A percentile compares a stretch with the other conserved stretches of the same genome.
phyloP scores from a whole-genome alignment of 2,329 filamentous ascomycete genomes.

The Tricladium varicosporioides region DNA sequence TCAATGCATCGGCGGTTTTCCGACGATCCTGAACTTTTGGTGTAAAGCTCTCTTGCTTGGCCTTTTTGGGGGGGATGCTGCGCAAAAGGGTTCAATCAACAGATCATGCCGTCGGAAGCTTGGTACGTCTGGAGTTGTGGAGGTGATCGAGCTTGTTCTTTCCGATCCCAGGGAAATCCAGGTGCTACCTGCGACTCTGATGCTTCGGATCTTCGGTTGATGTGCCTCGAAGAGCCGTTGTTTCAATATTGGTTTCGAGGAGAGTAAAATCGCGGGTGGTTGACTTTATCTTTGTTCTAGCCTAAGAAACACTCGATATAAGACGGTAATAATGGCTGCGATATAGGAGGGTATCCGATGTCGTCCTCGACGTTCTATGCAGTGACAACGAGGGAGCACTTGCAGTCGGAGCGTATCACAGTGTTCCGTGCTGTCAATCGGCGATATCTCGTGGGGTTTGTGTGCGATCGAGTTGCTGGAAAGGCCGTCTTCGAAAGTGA shows the following conservation, averaged over 20 bases:
- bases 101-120: background rate
- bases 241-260: conserved; percentile 8
- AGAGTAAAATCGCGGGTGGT: background rate
- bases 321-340: conserved; percentile 7
- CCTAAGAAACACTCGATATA: conserved; percentile 1
- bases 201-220: background rate
- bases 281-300: conserved; percentile 10
- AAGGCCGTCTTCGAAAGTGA: background rate
- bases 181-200: conserved; percentile 3
- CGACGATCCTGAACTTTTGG: background rate
- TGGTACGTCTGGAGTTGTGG: background rate
- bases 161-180: background rate
- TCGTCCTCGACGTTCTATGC: conserved; percentile 4
- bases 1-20: conserved; percentile 16
- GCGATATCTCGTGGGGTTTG: conserved; percentile 3
- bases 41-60: background rate
- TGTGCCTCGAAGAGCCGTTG: background rate
- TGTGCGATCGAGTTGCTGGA: conserved; percentile 3
- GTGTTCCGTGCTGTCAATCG: conserved; percentile 17
- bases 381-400: conserved; percentile 14
- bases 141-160: background rate
- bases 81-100: background rate
- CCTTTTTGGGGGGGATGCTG: background rate
- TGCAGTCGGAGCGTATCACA: conserved; percentile 19
- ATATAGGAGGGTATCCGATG: conserved; percentile 12